Evolutionary conservation across 192 early-diverging fungal genomes (phyloP).

Genomic region (Allomyces macrogynus): DNA sequence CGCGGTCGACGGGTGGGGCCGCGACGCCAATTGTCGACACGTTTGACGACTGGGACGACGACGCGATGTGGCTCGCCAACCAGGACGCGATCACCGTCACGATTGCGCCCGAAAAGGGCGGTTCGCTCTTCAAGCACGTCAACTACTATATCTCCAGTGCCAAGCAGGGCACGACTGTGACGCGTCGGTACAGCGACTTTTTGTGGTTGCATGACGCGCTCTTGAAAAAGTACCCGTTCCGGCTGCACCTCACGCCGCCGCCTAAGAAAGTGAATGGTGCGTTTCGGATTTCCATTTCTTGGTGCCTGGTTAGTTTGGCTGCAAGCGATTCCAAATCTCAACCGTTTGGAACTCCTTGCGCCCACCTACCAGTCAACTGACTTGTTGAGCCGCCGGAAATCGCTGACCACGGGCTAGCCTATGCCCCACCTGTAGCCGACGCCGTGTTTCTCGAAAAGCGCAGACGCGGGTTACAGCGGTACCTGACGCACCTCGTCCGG

Average conservation of each 20-base stretch:
- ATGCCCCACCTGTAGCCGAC: constrained; percentile 26
- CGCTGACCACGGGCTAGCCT: neutral
- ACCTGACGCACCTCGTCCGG: constrained; percentile 50
- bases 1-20: neutral
- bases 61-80: constrained; percentile 1
- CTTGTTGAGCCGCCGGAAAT: neutral
- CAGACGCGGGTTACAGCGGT: constrained; percentile 44
- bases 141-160: constrained; percentile 47
- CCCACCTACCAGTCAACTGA: neutral
- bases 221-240: constrained; percentile 54
- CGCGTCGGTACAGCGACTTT: constrained; percentile 80
- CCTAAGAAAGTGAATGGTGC: constrained; percentile 72
- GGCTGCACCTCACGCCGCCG: constrained; percentile 62
- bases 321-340: too few species aligned
- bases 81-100: constrained; percentile 25
- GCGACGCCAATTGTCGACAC: neutral
- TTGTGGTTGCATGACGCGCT: constrained; percentile 67
- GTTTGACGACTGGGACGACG: neutral
- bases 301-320: neutral
- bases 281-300: constrained; percentile 1
- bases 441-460: constrained; percentile 46
- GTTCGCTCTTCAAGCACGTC: constrained; percentile 58
- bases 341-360: neutral
- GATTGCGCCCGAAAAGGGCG: constrained; percentile 32
- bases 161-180: constrained; percentile 27